phyloP scores from a whole-genome alignment of 1,284 basidiomycete species.

The Sparassis latifolia region DNA sequence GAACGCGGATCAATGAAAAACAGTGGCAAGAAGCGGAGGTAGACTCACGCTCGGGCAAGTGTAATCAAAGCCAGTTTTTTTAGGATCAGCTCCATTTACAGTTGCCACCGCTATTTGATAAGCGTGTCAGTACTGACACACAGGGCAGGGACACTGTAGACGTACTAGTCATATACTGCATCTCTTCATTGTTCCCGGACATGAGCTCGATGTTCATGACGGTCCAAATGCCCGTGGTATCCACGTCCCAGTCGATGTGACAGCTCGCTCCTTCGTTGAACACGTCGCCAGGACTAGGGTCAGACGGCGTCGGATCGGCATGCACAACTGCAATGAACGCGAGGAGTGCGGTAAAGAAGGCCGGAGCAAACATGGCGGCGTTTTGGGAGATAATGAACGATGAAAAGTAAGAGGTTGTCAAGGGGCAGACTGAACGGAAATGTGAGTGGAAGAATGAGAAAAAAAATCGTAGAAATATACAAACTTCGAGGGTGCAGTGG shows the following conservation, averaged over 20 bases:
- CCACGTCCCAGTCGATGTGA: constrained; percentile 46
- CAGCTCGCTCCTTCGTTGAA: constrained; percentile 54
- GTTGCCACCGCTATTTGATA: constrained; percentile 46
- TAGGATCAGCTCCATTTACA: constrained; percentile 50
- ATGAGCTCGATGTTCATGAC: constrained; percentile 70
- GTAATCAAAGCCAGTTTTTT: constrained; percentile 41
- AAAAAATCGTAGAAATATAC: not conserved
- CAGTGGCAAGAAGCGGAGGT: not conserved
- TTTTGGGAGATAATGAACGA: not conserved
- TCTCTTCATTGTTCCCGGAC: constrained; percentile 68
- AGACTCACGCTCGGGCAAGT: constrained; percentile 59
- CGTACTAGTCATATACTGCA: constrained; percentile 66
- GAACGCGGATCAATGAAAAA: not conserved
- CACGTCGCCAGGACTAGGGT: constrained; percentile 39
- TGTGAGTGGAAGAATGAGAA: not conserved
- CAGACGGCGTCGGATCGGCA: constrained; percentile 49
- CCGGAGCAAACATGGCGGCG: constrained; percentile 34
- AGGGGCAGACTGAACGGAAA: not conserved
- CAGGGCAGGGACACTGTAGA: constrained; percentile 9
- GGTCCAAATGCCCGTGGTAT: constrained; percentile 54
- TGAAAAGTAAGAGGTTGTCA: not conserved
- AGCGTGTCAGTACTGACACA: not conserved
- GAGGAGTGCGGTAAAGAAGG: constrained; percentile 35
- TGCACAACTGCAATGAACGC: constrained; percentile 31
- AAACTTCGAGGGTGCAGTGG: too few relatives aligned